A percentile compares a stretch with the other conserved stretches of the same genome.
Evolutionary conservation across 768 basidiomycete genomes (phyloP).

Genomic region (Lepiota venenata): DNA sequence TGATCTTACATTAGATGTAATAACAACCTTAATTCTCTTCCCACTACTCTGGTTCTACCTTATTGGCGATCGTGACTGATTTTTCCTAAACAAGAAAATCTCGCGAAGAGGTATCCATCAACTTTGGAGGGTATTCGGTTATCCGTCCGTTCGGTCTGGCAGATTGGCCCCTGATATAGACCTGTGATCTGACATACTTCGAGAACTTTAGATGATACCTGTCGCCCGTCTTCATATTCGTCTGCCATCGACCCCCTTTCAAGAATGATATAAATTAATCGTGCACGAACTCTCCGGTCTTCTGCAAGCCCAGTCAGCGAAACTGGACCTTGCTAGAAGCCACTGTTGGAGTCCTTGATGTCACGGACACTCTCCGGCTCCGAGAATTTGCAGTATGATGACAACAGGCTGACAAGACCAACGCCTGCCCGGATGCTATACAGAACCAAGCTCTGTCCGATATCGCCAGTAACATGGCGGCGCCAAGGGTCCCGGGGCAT

Average conservation of each 20-base stretch:
- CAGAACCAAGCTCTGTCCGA: neutral
- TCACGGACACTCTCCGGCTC: constrained; percentile 1
- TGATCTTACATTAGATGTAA: constrained; percentile 50
- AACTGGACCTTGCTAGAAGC: neutral
- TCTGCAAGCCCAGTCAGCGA: constrained; percentile 8
- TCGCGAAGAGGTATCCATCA: constrained; percentile 23
- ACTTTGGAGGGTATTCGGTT: constrained; percentile 22
- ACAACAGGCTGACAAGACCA: neutral
- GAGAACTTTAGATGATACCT: constrained; percentile 40
- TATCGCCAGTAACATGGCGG: neutral
- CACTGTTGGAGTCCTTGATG: constrained; percentile 1
- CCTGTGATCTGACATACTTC: constrained; percentile 43
- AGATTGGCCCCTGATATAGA: constrained; percentile 42
- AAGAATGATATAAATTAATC: constrained; percentile 41
- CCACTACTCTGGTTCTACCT: constrained; percentile 39
- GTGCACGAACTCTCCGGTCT: neutral
- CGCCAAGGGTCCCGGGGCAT: constrained; percentile 5
- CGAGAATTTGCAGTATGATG: constrained; percentile 7
- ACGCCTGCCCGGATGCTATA: neutral
- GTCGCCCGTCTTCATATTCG: constrained; percentile 20
- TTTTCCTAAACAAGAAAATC: constrained; percentile 34
- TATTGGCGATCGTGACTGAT: constrained; percentile 39
- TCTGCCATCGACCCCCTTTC: constrained; percentile 17
- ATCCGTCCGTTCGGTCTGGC: constrained; percentile 38
- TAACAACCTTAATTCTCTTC: constrained; percentile 48